A percentile compares a stretch with the other conserved stretches of the same genome.
Conservation (phyloP, 352 stramenopile genomes). For the Phytophthora hybrid region DNA sequence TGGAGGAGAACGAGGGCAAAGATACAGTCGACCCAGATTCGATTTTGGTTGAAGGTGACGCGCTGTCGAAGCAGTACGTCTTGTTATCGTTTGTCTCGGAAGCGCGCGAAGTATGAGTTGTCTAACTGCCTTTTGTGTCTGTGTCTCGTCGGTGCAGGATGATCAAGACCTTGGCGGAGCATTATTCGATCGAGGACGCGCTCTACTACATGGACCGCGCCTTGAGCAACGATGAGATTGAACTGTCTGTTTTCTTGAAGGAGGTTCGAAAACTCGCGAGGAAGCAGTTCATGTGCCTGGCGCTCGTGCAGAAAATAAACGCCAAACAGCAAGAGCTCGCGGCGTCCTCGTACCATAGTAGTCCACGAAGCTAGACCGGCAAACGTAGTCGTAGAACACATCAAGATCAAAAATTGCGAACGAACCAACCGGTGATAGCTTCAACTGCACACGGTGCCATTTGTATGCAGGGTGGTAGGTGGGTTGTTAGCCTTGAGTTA, state of each 20-base stretch:
- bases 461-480: background rate
- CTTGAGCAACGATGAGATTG: conserved; percentile 90
- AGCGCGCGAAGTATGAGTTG: background rate
- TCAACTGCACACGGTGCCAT: background rate
- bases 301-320: conserved; percentile 90
- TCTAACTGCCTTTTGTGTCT: background rate
- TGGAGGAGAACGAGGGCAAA: conserved; percentile 83
- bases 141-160: conserved; percentile 47
- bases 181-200: conserved; percentile 90
- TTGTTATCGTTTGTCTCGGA: background rate
- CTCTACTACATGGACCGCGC: conserved; percentile 93
- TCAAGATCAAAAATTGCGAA: conserved; percentile 40
- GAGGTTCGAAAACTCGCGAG: conserved; percentile 90
- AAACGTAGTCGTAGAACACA: conserved; percentile 44
- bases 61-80: conserved; percentile 84
- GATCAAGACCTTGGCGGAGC: conserved; percentile 83
- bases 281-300: conserved; percentile 92
- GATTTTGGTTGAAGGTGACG: conserved; percentile 81
- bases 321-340: conserved; percentile 75
- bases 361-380: conserved; percentile 34
- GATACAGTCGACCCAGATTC: conserved; percentile 80
- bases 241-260: conserved; percentile 85
- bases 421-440: conserved; percentile 10
- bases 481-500: background rate
- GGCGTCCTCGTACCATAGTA: conserved; percentile 64